Base-by-base conservation (phyloP, 2,329 filamentous ascomycete species). In the Talaromyces islandicus region DNA sequence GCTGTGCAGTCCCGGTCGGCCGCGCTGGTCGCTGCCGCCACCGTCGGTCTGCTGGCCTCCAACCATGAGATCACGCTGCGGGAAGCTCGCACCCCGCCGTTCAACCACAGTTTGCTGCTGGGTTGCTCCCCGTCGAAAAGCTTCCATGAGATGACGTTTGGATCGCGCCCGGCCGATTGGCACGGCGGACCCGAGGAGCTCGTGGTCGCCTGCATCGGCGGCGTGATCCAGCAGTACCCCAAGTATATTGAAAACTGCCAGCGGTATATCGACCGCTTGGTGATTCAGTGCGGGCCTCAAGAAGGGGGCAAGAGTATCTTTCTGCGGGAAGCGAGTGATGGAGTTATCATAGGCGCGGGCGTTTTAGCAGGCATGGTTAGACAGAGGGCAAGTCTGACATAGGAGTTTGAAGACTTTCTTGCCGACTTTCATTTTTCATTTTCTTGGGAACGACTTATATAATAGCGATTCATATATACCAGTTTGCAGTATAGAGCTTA, bases 171-270 rank as follows among this genome's bases (percentile, higher is more conserved):
- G 10, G 21, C 29, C 11, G 53, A 59, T 14, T 62, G 60, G 60
- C 55, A 41, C n/a, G 60, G 60, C 24, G 60, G 60, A 2, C 60
- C 60, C 4, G 60, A 62, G 32, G 60, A 62, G 30, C 38, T 62
- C 30, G 60, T 62, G 1, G 87, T 91, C 25, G 89, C 88, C 1
- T 91, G 90, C 69, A 90, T 89, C 0, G 89, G 89, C 24, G 87
- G 88, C 9, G 90, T 88, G 69, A 91, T 91, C 59, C 83, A 85
- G 10, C 85, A 88, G 66, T 90, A 90, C 68, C 88, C 89, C 54
- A 80, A 88, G 66, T 90, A 89, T 71, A 75, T 88, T 30, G 72
- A 76, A 52, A 86, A 88, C 60, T 89, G 86, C 64, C 87, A 90
- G 70, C 66, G 73, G 6, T 88, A 88, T 70, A 78, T 91, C 60